Base-by-base conservation (phyloP, 257 asterid genomes). In the Agastache rugosa region DNA sequence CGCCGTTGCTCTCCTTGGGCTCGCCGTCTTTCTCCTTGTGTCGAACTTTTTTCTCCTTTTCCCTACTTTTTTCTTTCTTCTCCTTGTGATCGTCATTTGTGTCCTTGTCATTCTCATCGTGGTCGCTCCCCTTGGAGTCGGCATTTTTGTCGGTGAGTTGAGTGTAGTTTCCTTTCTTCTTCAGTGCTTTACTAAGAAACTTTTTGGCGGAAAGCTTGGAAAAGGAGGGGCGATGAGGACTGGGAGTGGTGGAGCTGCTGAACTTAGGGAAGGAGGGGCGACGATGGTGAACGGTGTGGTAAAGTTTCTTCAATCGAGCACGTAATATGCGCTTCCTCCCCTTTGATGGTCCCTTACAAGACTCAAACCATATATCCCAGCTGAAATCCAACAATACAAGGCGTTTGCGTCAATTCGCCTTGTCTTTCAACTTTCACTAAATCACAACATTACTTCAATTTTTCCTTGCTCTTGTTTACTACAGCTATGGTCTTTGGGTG, bases 361-460 rank as follows among this genome's bases (percentile, higher is more conserved):
- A 3, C 72, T 67, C 72, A 47, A 67, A 67, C 72, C 72, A 67
- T 25, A 67, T 8, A 27, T 67, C 72, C 59, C 60, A 67, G 44
- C 72, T 67, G 72, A 67, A 67, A 67, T 27, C 45, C 72, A 67
- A 47, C 60, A 67, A 67, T 67, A 45, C 42, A 63, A 23, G 63
- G 63, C 63, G 8, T 23, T 55, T 55, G 63, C 15, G 16, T 67
- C 60, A 67, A 64, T 64, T 25, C 5, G 11, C 27, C 20, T 65
- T 12, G 19, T 22, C 12, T 0, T 22, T 23, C 19, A 25, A 11
- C 31, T 37, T 63, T 39, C 12, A 19, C 17, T 39, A 39, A 19
- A 19, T 19, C 71, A 22, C n/a, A 62, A 3, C 1, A 61, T 25
- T 29, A 5, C 20, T 58, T 58, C 1, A 0, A 22, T 23, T 11